Conservation (phyloP, 495 filamentous ascomycete genomes). For the Trichoderma parareesei region DNA sequence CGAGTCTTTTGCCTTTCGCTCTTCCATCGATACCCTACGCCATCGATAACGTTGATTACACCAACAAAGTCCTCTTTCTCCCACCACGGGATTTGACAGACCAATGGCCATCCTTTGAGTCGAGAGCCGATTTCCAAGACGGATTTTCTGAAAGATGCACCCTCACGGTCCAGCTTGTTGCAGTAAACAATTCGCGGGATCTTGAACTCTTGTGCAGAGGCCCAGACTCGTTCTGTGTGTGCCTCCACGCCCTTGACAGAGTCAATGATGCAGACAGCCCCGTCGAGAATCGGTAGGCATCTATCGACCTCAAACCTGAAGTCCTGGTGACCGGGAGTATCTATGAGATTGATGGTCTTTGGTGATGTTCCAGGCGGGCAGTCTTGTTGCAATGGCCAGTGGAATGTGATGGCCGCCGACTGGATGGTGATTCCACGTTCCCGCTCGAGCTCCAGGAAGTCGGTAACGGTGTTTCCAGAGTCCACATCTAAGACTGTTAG, state of each 20-base stretch:
- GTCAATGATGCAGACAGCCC: slow-evolving; percentile 91
- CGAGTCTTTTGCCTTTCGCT: slow-evolving; percentile 33
- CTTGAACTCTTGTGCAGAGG: slow-evolving; percentile 71
- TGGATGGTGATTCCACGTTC: slow-evolving; percentile 96
- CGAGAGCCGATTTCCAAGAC: slow-evolving; percentile 76
- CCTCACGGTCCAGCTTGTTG: slow-evolving; percentile 95
- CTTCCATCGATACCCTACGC: slow-evolving; percentile 50
- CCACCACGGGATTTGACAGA: slow-evolving; percentile 96
- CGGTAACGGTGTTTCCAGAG: slow-evolving; percentile 93
- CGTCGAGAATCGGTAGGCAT: slow-evolving; percentile 87
- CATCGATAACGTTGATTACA: slow-evolving; percentile 69
- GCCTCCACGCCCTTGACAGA: slow-evolving; percentile 96
- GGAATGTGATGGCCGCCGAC: slow-evolving; percentile 91
- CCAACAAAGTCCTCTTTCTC: slow-evolving; percentile 68
- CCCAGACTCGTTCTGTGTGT: slow-evolving; percentile 96
- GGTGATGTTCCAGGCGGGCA: slow-evolving; percentile 30
- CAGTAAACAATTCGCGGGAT: slow-evolving; percentile 86
- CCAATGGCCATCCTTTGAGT: slow-evolving; percentile 74
- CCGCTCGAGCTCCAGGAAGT: slow-evolving; percentile 92
- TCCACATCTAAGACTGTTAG: slow-evolving; percentile 66
- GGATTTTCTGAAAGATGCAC: slow-evolving; percentile 80
- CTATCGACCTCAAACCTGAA: slow-evolving; percentile 97
- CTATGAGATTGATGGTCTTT: slow-evolving; percentile 78
- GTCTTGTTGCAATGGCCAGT: slow-evolving; percentile 51
- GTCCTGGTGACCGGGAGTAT: slow-evolving; percentile 96